Base-by-base conservation (phyloP, 2,329 filamentous ascomycete species). In the Pestalotiopsis sp. region DNA sequence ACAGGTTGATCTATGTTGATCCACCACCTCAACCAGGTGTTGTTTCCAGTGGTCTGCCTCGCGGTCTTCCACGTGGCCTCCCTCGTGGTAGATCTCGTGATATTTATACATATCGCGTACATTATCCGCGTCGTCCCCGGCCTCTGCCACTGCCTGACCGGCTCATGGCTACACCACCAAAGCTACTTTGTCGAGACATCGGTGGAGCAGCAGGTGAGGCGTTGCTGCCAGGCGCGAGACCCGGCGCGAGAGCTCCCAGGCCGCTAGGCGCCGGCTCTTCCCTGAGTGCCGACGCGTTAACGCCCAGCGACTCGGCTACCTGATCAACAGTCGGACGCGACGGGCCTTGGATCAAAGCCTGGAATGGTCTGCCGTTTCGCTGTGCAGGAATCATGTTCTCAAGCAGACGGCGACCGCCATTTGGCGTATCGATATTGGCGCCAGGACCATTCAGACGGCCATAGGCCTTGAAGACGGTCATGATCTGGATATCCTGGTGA, bases 381-480 rank as follows among this genome's bases (percentile, higher is more conserved):
- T 86, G 84, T 1, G 85, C 83, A 9, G 80, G 78, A 3, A 86
- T 83, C 27, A 88, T 86, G 38, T 84, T 83, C 74, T 89, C 85
- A n/a, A 90, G 83, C 9, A 89, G 79, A 71, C 82, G 85, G 66
- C 87, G 85, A 67, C 87, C 82, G 36, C 87, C 86, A 68, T 84
- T 85, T 57, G 84, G 81, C 4, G 82, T 80, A 69, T 88, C 85
- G n/a, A 90, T 82, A 68, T 88, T 87, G 39, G 87, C 83, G 2
- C 88, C 88, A 2, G 82, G 80, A 69, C 86, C 87, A 74, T 89
- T 83, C 4, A 79, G 79, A 68, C 82, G 80, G 74, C 87, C 85
- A 72, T 89, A 90, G 72, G 86, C 84, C 75, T 85, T 85, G 72
- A 88, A 85, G 70, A 86, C 83, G 45, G 85, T 85, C 81, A 91